A percentile compares a stretch with the other conserved stretches of the same genome.
phyloP scores from a whole-genome alignment of 176 grass and related monocot genomes.

The Paspalum vaginatum region DNA sequence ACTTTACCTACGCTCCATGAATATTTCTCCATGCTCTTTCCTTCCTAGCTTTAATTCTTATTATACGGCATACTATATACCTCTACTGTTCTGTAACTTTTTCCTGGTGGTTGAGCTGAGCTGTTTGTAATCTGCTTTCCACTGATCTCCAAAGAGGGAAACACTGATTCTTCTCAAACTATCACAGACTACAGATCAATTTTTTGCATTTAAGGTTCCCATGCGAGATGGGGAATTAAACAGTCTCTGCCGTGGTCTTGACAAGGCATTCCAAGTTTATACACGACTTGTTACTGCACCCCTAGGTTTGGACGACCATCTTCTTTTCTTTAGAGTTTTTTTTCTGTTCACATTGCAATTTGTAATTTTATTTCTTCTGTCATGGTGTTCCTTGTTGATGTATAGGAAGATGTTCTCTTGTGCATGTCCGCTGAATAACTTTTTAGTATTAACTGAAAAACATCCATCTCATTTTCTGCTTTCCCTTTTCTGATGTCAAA shows the following conservation, averaged over 20 bases:
- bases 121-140: conserved; percentile 7
- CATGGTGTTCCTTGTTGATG: conserved; percentile 15
- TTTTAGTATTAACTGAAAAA: conserved; percentile 28
- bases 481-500: conserved; percentile 1
- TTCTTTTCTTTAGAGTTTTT: conserved; percentile 36
- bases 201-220: conserved; percentile 91
- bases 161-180: conserved; percentile 36
- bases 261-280: conserved; percentile 95
- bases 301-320: conserved; percentile 64
- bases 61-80: neutral
- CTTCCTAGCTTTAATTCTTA: neutral
- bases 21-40: neutral
- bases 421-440: conserved; percentile 8
- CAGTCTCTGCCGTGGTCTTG: conserved; percentile 80
- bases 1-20: neutral
- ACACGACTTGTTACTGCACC: conserved; percentile 70
- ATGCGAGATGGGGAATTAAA: conserved; percentile 82
- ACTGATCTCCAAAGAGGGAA: conserved; percentile 9
- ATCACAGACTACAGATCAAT: conserved; percentile 94
- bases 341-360: neutral
- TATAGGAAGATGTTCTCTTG: conserved; percentile 33
- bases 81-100: neutral
- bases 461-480: conserved; percentile 2
- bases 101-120: conserved; percentile 6
- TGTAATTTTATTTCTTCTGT: neutral